Percentiles rank a stretch among this genome's conserved stretches.
Evolutionary conservation across 805 yeast genomes (phyloP).

Genomic region (Saccharomycopsis oosterbeekiorum): DNA sequence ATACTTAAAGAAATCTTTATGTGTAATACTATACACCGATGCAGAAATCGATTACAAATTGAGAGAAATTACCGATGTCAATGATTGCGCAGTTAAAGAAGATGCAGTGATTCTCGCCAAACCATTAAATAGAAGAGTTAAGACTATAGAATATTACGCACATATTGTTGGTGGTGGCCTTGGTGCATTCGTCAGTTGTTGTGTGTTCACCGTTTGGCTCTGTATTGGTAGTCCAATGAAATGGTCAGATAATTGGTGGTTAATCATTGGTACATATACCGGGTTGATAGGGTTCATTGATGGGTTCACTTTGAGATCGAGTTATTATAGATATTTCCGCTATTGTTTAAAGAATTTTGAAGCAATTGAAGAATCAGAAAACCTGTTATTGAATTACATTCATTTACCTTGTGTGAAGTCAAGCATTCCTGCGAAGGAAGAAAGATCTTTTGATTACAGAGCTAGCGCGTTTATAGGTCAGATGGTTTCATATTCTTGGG

Average conservation of each 20-base stretch:
- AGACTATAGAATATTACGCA: constrained; percentile 31
- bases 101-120: constrained; percentile 21
- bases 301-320: constrained; percentile 33
- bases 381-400: constrained; percentile 20
- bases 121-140: constrained; percentile 19
- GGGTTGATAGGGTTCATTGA: constrained; percentile 36
- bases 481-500: background rate
- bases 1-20: constrained; percentile 22
- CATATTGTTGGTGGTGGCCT: constrained; percentile 34
- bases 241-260: constrained; percentile 35
- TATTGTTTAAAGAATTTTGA: constrained; percentile 11
- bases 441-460: background rate
- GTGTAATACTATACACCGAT: constrained; percentile 23
- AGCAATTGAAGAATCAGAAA: constrained; percentile 25
- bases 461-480: constrained; percentile 25
- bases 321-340: constrained; percentile 25
- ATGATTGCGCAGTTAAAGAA: constrained; percentile 19
- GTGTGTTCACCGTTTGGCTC: constrained; percentile 31
- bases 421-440: background rate
- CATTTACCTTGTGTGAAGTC: background rate
- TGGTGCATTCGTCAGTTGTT: constrained; percentile 28
- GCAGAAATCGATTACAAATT: constrained; percentile 24
- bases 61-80: constrained; percentile 21
- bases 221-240: constrained; percentile 29
- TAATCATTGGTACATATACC: constrained; percentile 37